These are phyloP conservation scores for Dothistroma septosporum DNA, from an alignment of 2,329 filamentous ascomycete genomes.

Conservation along the genomic window DNA sequence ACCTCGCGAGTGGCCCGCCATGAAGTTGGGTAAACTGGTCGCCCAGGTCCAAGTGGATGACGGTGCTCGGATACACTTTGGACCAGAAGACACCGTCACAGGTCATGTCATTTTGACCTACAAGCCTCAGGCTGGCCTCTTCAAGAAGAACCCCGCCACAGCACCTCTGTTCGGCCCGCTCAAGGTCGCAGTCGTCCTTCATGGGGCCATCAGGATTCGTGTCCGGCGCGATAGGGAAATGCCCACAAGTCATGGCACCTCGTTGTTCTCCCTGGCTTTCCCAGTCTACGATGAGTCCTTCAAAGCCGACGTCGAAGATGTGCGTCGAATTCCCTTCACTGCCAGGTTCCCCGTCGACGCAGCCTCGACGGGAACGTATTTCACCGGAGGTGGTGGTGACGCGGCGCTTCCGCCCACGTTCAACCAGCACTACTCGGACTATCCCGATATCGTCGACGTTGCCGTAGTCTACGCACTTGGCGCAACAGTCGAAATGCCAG, in stretches of 20 bases:
- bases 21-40: constrained; percentile 14
- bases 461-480: constrained; percentile 13
- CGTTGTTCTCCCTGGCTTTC: constrained; percentile 10
- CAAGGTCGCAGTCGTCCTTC: constrained; percentile 10
- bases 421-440: constrained; percentile 13
- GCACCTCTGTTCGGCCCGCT: constrained; percentile 21
- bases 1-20: background rate
- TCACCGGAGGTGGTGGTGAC: background rate
- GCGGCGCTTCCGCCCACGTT: constrained; percentile 14
- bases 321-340: constrained; percentile 13
- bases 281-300: constrained; percentile 18
- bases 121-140: constrained; percentile 9
- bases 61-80: constrained; percentile 12
- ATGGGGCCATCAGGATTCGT: constrained; percentile 12
- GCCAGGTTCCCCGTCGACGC: constrained; percentile 11
- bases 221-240: constrained; percentile 15
- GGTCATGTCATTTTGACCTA: constrained; percentile 15
- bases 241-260: constrained; percentile 14
- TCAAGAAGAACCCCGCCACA: constrained; percentile 16
- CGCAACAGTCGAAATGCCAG: constrained; percentile 15
- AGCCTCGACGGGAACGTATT: background rate
- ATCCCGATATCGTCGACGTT: constrained; percentile 19
- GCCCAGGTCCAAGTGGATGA: constrained; percentile 12
- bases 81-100: constrained; percentile 14
- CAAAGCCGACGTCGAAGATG: constrained; percentile 13